Evolutionary conservation across 805 yeast species (phyloP), one percentile per base, ranked within the genome.

Genomic region (Yarrowia sp.): DNA sequence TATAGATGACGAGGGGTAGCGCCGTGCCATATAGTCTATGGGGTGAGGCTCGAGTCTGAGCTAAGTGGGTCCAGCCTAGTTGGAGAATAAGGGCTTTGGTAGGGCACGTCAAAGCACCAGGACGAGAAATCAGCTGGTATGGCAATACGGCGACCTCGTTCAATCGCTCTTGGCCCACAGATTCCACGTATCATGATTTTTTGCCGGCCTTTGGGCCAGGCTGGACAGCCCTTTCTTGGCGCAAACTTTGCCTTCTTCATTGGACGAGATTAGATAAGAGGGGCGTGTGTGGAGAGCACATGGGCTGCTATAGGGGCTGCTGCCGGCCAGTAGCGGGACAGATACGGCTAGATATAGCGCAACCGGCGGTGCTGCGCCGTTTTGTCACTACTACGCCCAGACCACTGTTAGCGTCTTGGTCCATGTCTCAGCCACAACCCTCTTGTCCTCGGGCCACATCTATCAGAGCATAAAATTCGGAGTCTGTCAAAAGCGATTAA

Each of bases 371-470:
- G n/a, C n/a, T n/a, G n/a, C n/a, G n/a, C n/a, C n/a, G n/a, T n/a
- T n/a, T n/a, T n/a, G n/a, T n/a, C n/a, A n/a, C n/a, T n/a, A n/a
- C 44, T 19, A 13, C 29, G 27, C 27, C 27, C 27, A 14, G 27
- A 7, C 19, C 36, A 13, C 38, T 44, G 13, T 22, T 29, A n/a
- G n/a, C n/a, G n/a, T n/a, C n/a, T n/a, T n/a, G n/a, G n/a, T n/a
- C n/a, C n/a, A 8, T 21, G 55, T 44, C 51, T 44, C 51, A 44
- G 51, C 51, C 51, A 44, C 51, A 44, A 44, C 51, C 51, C 51
- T 44, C 51, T 44, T 44, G 51, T 19, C 51, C 51, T 29, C 51
- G 51, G 51, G 21, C 49, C 49, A 42, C n/a, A 12, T 41, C 33
- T 25, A 16, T 42, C 14, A 19, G n/a, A 9, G 16, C 22, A 12